Conservation (phyloP, 768 basidiomycete species). For the Leccinum subtestaceum region DNA sequence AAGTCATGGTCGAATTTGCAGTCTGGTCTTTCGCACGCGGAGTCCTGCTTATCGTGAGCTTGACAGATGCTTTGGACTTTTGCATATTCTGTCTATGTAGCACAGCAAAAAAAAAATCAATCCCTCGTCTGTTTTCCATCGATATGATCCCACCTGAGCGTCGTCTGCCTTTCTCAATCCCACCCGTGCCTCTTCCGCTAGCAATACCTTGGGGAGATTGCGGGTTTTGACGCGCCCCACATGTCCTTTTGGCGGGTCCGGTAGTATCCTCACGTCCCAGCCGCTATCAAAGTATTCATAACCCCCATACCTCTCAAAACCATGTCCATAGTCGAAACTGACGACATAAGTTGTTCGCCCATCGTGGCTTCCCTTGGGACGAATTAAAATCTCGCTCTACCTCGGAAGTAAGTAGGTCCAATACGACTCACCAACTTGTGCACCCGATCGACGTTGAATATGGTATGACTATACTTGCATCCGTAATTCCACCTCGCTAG, state of each 20-base stretch:
- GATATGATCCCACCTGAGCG: conserved; percentile 1
- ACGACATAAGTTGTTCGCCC: conserved; percentile 8
- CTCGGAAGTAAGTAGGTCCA: too few relatives aligned
- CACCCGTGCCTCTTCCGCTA: conserved; percentile 4
- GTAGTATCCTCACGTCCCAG: conserved; percentile 5
- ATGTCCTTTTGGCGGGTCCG: not conserved
- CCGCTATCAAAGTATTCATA: conserved; percentile 10
- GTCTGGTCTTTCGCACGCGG: conserved; percentile 3
- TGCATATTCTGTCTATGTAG: conserved; percentile 6
- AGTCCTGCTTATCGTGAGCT: conserved; percentile 8
- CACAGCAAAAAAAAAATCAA: not conserved
- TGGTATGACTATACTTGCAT: conserved; percentile 22
- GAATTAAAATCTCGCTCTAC: not conserved
- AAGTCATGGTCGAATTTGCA: conserved; percentile 20
- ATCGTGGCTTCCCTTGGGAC: conserved; percentile 3
- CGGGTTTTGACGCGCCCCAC: conserved; percentile 1
- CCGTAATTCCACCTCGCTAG: not conserved
- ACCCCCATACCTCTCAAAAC: conserved; percentile 16
- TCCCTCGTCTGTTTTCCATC: not conserved
- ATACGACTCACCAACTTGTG: conserved; percentile 6
- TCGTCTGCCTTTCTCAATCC: conserved; percentile 9
- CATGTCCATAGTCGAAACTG: conserved; percentile 9
- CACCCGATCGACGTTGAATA: conserved; percentile 18
- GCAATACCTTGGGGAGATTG: conserved; percentile 12
- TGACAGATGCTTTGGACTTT: conserved; percentile 19